These are phyloP conservation scores for Pseudomonodictys pantanalensis DNA, from an alignment of 495 filamentous ascomycete genomes.

Conservation along the genomic window DNA sequence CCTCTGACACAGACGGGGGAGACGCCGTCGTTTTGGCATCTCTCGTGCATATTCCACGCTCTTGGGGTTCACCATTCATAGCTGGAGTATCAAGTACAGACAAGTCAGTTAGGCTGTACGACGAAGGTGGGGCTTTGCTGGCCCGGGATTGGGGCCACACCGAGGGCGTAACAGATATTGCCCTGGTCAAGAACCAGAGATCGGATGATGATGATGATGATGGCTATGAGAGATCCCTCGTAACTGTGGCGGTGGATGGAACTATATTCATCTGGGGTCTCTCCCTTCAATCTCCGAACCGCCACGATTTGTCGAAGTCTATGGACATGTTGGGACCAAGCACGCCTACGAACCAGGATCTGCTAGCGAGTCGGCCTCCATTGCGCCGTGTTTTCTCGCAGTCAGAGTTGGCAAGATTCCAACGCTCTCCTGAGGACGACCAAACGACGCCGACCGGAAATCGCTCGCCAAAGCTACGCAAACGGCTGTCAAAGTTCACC, in stretches of 20 bases:
- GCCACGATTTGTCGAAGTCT: slow-evolving; percentile 31
- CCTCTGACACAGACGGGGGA: slow-evolving; percentile 68
- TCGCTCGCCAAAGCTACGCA: slow-evolving; percentile 36
- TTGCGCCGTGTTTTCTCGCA: slow-evolving; percentile 42
- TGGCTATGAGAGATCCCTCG: slow-evolving; percentile 22
- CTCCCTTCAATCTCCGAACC: slow-evolving; percentile 8
- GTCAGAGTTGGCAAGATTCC: slow-evolving; percentile 40
- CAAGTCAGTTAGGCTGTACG: slow-evolving; percentile 89
- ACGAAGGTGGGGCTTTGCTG: slow-evolving; percentile 71
- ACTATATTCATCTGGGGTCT: slow-evolving; percentile 45
- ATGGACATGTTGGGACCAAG: slow-evolving; percentile 25
- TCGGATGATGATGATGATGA: slow-evolving; percentile 7
- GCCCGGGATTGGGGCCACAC: slow-evolving; percentile 92
- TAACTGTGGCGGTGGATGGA: slow-evolving; percentile 44
- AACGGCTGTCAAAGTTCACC: slow-evolving; percentile 36
- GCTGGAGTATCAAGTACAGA: slow-evolving; percentile 86
- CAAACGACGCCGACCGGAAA: slow-evolving; percentile 29
- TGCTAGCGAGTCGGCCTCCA: slow-evolving; percentile 34
- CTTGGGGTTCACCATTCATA: slow-evolving; percentile 54
- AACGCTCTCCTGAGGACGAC: slow-evolving; percentile 35
- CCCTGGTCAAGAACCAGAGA: slow-evolving; percentile 50
- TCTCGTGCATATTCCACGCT: slow-evolving; percentile 50
- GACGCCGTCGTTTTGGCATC: slow-evolving; percentile 82
- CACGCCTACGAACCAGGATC: slow-evolving; percentile 28
- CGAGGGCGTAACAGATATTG: slow-evolving; percentile 79